These are phyloP conservation scores for Knufia fluminis DNA, from an alignment of 2,329 filamentous ascomycete genomes.

Conservation along the genomic window DNA sequence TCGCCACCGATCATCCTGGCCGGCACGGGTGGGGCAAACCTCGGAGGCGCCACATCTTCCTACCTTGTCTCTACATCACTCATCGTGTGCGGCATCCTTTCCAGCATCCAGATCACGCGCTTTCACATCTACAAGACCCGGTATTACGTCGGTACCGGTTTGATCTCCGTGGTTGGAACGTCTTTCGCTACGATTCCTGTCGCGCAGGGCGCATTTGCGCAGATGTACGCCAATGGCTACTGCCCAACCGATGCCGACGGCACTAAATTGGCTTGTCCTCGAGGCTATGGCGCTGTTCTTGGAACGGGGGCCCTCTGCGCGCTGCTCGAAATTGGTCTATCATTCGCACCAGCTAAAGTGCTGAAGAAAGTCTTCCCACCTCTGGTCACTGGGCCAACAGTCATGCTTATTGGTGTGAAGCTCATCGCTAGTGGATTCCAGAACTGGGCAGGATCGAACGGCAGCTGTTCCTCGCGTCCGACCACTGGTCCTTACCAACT, in stretches of 20 bases:
- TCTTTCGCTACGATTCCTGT: slow-evolving; percentile 60
- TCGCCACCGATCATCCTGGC: slow-evolving; percentile 57
- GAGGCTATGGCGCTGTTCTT: slow-evolving; percentile 57
- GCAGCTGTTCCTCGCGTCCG: slow-evolving; percentile 34
- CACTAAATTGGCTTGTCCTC: slow-evolving; percentile 51
- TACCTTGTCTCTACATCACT: slow-evolving; percentile 62
- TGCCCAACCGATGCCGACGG: slow-evolving; percentile 50
- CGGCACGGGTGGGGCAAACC: slow-evolving; percentile 47
- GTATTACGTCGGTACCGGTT: slow-evolving; percentile 55
- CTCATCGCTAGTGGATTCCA: slow-evolving; percentile 55
- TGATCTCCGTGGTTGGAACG: slow-evolving; percentile 60
- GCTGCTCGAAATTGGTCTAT: slow-evolving; percentile 53
- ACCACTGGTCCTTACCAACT: slow-evolving; percentile 42
- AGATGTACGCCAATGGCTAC: slow-evolving; percentile 57
- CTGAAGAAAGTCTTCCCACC: slow-evolving; percentile 58
- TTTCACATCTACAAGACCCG: slow-evolving; percentile 52
- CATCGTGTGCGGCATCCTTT: slow-evolving; percentile 58
- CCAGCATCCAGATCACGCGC: slow-evolving; percentile 56
- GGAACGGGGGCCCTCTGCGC: slow-evolving; percentile 44
- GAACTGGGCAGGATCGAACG: slow-evolving; percentile 59
- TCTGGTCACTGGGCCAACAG: slow-evolving; percentile 58
- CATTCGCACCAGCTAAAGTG: slow-evolving; percentile 52
- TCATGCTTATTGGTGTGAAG: slow-evolving; percentile 57
- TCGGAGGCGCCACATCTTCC: slow-evolving; percentile 45
- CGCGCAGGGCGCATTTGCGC: slow-evolving; percentile 50